These are phyloP conservation scores for Candida ponderosae DNA, from an alignment of 805 yeast species.

Conservation along the genomic window DNA sequence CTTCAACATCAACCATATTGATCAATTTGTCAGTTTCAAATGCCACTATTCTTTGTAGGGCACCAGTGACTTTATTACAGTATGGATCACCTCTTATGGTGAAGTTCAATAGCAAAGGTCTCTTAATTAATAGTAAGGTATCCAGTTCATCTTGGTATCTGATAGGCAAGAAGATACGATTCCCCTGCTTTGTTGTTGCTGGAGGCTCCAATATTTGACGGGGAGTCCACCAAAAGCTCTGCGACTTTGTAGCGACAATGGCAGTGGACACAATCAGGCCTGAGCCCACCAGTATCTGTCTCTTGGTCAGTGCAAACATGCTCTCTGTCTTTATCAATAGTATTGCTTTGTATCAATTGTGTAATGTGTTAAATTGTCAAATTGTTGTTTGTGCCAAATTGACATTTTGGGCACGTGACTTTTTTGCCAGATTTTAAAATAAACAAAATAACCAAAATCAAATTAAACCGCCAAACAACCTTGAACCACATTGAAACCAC, in stretches of 20 bases:
- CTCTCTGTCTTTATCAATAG: not conserved
- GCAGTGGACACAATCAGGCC: conserved; percentile 15
- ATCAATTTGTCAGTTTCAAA: conserved; percentile 42
- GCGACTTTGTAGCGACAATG: conserved; percentile 9
- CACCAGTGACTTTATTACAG: conserved; percentile 55
- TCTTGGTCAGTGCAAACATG: conserved; percentile 13
- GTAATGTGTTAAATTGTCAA: no score
- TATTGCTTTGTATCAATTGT: not conserved
- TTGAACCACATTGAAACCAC: no score
- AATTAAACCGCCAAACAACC: no score
- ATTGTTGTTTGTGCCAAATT: no score
- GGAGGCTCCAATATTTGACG: conserved; percentile 32
- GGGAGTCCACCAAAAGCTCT: conserved; percentile 24
- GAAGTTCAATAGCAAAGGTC: conserved; percentile 66
- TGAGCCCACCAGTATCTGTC: conserved; percentile 17
- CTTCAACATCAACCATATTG: conserved; percentile 63
- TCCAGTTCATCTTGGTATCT: conserved; percentile 54
- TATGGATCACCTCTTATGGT: conserved; percentile 57
- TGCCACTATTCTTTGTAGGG: conserved; percentile 45
- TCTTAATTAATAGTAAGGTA: conserved; percentile 37
- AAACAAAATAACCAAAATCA: no score
- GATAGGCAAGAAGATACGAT: conserved; percentile 44
- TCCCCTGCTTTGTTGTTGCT: conserved; percentile 21
- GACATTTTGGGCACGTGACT: no score
- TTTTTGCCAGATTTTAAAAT: no score